phyloP scores from a whole-genome alignment of 768 basidiomycete species.

The Psilocybe azurescens region DNA sequence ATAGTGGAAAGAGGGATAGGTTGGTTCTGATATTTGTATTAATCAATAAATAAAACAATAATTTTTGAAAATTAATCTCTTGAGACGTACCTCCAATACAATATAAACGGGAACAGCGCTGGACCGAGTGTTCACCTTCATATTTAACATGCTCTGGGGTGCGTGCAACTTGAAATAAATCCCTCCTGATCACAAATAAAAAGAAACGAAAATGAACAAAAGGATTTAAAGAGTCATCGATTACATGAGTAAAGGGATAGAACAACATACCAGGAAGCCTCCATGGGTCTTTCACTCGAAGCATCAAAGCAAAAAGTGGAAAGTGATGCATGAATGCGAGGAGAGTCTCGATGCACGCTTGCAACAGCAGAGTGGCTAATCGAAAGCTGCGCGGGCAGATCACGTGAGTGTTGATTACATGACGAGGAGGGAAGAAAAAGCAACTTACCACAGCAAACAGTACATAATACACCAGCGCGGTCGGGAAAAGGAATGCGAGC shows the following conservation, averaged over 20 bases:
- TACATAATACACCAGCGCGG: conserved; percentile 84
- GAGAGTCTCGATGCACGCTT: conserved; percentile 66
- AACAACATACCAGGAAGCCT: conserved; percentile 72
- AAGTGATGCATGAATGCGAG: conserved; percentile 91
- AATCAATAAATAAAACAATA: too few relatives aligned
- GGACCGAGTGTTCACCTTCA: neutral
- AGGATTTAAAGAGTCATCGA: too few relatives aligned
- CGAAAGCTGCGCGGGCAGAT: conserved; percentile 46
- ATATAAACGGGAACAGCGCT: conserved; percentile 20
- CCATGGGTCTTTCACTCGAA: conserved; percentile 82
- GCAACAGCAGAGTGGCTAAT: conserved; percentile 53
- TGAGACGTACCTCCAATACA: conserved; percentile 34
- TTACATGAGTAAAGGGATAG: neutral
- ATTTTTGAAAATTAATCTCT: too few relatives aligned
- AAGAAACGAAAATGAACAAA: too few relatives aligned
- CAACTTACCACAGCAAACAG: conserved; percentile 71
- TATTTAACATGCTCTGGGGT: neutral
- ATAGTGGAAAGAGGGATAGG: conserved; percentile 54
- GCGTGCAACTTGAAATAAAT: conserved; percentile 19
- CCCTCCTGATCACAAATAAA: conserved; percentile 31
- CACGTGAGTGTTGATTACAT: conserved; percentile 33
- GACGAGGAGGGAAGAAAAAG: neutral
- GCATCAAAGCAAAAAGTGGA: conserved; percentile 86
- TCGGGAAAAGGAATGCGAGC: conserved; percentile 82
- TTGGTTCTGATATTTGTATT: conserved; percentile 45